Evolutionary conservation across 805 yeast species (phyloP).

Genomic region (Ogataea trehaloabstinens): DNA sequence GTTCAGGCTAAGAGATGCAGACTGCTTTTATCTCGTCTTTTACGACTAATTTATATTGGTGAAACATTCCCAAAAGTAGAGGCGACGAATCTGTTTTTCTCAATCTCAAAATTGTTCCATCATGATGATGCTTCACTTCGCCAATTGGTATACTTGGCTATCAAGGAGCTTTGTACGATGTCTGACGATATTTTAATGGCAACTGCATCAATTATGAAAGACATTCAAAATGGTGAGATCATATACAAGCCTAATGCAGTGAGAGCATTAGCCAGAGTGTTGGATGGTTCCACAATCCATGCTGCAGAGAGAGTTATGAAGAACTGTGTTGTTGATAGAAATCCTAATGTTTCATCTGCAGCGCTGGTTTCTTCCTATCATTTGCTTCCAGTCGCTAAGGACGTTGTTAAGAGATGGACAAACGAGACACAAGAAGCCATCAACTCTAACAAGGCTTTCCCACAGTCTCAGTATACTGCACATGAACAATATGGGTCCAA

Average conservation of each 20-base stretch:
- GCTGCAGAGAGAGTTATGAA: constrained; percentile 91
- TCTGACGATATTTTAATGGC: constrained; percentile 96
- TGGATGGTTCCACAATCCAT: constrained; percentile 87
- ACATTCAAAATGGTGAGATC: constrained; percentile 84
- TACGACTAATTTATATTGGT: constrained; percentile 81
- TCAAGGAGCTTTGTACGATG: constrained; percentile 81
- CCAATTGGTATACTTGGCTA: constrained; percentile 90
- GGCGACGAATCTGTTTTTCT: constrained; percentile 89
- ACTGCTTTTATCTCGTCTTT: constrained; percentile 71
- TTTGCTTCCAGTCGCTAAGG: constrained; percentile 83
- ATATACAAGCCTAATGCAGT: constrained; percentile 93
- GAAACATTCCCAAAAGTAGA: constrained; percentile 85
- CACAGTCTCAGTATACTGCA: constrained; percentile 45
- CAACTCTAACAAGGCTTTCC: constrained; percentile 54
- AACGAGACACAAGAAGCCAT: constrained; percentile 95
- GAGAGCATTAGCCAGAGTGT: constrained; percentile 83
- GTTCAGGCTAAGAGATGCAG: constrained; percentile 88
- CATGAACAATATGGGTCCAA: constrained; percentile 57
- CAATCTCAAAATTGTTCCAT: constrained; percentile 92
- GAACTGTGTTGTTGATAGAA: constrained; percentile 87
- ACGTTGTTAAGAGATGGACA: constrained; percentile 89
- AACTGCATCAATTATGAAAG: constrained; percentile 97
- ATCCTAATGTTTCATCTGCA: constrained; percentile 89
- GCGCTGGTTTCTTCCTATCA: constrained; percentile 91
- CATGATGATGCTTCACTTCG: constrained; percentile 84